phyloP scores from a whole-genome alignment of 345 rosid genomes.

The Abelmoschus esculentus region DNA sequence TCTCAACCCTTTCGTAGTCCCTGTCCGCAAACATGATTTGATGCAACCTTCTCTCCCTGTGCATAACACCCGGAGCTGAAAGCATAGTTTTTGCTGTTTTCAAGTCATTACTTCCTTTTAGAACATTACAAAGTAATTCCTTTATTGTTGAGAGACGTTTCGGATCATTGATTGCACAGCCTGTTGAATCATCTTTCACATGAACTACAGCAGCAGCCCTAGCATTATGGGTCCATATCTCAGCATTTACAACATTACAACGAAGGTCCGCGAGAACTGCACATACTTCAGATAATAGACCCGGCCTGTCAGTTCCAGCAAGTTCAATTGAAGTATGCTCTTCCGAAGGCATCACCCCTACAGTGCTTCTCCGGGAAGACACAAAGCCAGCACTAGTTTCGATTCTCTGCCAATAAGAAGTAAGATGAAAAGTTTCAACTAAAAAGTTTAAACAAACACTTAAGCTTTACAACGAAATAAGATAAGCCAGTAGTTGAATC shows the following conservation, averaged over 20 bases:
- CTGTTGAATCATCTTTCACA: slow-evolving; percentile 56
- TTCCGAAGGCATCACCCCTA: slow-evolving; percentile 75
- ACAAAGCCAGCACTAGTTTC: slow-evolving; percentile 59
- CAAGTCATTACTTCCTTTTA: slow-evolving; percentile 48
- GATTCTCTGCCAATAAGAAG: slow-evolving; percentile 46
- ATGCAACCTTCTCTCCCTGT: slow-evolving; percentile 79
- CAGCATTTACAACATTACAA: slow-evolving; percentile 81
- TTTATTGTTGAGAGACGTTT: slow-evolving; percentile 50
- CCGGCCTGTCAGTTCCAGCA: slow-evolving; percentile 79
- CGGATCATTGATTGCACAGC: slow-evolving; percentile 56
- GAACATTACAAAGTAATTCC: slow-evolving; percentile 60
- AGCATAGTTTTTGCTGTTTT: slow-evolving; percentile 51
- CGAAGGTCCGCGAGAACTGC: slow-evolving; percentile 78
- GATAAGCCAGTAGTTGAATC: background rate
- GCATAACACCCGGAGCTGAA: slow-evolving; percentile 50
- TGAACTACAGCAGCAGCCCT: slow-evolving; percentile 90
- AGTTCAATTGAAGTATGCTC: slow-evolving; percentile 79
- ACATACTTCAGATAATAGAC: slow-evolving; percentile 79
- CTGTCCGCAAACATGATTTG: slow-evolving; percentile 91
- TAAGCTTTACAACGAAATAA: background rate
- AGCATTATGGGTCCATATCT: slow-evolving; percentile 91
- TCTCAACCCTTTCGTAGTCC: slow-evolving; percentile 67
- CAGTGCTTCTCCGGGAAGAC: slow-evolving; percentile 53
- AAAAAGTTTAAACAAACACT: background rate
- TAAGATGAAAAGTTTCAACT: background rate